Base-by-base conservation (phyloP, 2,329 filamentous ascomycete species). In the Botrytis galanthina region DNA sequence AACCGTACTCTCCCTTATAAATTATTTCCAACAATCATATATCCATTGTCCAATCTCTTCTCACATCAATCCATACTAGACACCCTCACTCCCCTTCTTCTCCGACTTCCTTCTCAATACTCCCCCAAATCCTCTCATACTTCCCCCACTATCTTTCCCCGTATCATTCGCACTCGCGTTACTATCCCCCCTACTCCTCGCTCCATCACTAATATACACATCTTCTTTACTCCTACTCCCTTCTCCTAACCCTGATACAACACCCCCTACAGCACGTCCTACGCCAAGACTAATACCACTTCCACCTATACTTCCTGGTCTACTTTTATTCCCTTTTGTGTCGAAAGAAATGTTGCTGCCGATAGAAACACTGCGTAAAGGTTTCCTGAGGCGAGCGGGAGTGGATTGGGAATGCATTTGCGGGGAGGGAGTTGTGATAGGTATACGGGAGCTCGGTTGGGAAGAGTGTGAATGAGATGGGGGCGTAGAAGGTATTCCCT, bases 271-370 rank as follows among this genome's bases (percentile, higher is more conserved):
- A 12, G 79, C 78, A 72, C 74, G 79, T 1, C 75, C 75, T 10
- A 73, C 77, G 7, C 78, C 78, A 9, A 80, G 26, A 73, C 73
- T 80, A 42, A 80, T 80, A 0, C 79, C 79, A n/a, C 48, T 57
- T 42, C 66, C 48, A 26, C 66, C 48, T 57, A 68, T 68, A 42
- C 48, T 68, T 35, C 48, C 66, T 2, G 48, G n/a, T 26, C 66
- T 54, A n/a, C 66, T 68, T 42, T 57, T 68, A 16, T 42, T 57
- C 57, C 66, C 66, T 67, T 69, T 76, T 16, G 63, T 42, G 4
- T 77, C 76, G 71, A 80, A 79, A 73, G 74, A 80, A 22, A 80
- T 71, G 59, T 76, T 76, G 69, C 78, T 80, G 0, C 78, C 78
- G 35, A 77, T 76, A 75, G 77, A 80, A 20, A 73, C 74, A 68